Percentiles rank a stretch among this genome's conserved stretches.
phyloP scores from a whole-genome alignment of 306 rosid genomes.

The Gastrolobium villosum region DNA sequence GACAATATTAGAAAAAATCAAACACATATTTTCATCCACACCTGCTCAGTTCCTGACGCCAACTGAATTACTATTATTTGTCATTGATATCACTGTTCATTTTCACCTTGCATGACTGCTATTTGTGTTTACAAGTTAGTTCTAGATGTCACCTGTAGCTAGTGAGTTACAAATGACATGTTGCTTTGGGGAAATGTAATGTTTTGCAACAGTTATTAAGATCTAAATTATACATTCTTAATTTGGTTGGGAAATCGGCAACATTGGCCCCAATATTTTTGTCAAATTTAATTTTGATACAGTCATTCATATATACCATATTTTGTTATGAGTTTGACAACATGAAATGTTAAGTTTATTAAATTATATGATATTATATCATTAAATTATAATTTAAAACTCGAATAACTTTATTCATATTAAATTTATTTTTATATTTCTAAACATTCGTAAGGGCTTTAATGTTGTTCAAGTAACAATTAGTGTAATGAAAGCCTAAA shows the following conservation, averaged over 20 bases:
- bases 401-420: not conserved
- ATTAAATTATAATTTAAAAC: not conserved
- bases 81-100: not conserved
- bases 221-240: not conserved
- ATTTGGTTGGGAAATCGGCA: not conserved
- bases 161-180: not conserved
- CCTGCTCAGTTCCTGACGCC: too few species aligned
- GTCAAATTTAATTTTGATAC: not conserved
- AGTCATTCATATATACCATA: not conserved
- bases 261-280: not conserved
- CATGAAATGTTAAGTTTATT: not conserved
- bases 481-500: conserved; percentile 7
- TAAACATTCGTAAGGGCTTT: conserved; percentile 1
- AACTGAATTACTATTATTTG: too few species aligned
- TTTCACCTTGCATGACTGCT: not conserved
- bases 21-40: too few species aligned
- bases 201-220: conserved; percentile 4
- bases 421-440: conserved; percentile 1
- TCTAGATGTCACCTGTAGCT: conserved; percentile 1
- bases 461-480: not conserved
- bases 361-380: not conserved
- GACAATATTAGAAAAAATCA: too few species aligned
- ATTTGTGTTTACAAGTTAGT: not conserved
- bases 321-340: not conserved
- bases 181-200: conserved; percentile 22